Evolutionary conservation across 148 eudicot species (phyloP).

Genomic region (Hydrangea macrophylla): DNA sequence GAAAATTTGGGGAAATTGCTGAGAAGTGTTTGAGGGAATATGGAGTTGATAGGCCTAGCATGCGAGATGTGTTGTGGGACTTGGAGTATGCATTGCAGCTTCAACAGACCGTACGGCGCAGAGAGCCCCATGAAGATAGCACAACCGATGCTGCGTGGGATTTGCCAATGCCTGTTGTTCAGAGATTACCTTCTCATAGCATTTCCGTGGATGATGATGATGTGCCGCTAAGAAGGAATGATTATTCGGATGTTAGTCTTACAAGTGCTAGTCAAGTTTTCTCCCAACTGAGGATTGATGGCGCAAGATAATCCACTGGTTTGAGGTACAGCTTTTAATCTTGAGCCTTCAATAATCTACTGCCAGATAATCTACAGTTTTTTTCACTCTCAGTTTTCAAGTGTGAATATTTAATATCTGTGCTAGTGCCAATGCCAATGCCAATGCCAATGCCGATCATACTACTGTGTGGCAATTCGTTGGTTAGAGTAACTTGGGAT

Average conservation of each 20-base stretch:
- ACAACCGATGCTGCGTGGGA: slow-evolving; percentile 29
- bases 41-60: slow-evolving; percentile 40
- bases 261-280: slow-evolving; percentile 26
- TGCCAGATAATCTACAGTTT: no score
- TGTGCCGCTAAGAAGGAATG: not conserved
- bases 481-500: no score
- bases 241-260: not conserved
- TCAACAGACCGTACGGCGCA: slow-evolving; percentile 18
- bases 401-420: no score
- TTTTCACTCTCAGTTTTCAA: no score
- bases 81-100: slow-evolving; percentile 44
- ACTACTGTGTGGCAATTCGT: no score
- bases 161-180: slow-evolving; percentile 21
- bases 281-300: slow-evolving; percentile 28
- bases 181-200: slow-evolving; percentile 31
- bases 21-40: slow-evolving; percentile 33
- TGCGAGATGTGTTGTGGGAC: slow-evolving; percentile 55
- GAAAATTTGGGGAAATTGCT: slow-evolving; percentile 35
- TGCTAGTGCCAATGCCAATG: no score
- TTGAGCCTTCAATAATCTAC: no score
- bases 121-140: slow-evolving; percentile 28
- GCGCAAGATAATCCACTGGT: slow-evolving; percentile 20
- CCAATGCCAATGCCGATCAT: no score
- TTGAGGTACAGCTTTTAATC: no score
- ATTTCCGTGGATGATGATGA: slow-evolving; percentile 5